Percentiles rank a stretch among this genome's conserved stretches.
phyloP scores from a whole-genome alignment of 495 filamentous ascomycete species.

The Opeltia flavorubescens region DNA sequence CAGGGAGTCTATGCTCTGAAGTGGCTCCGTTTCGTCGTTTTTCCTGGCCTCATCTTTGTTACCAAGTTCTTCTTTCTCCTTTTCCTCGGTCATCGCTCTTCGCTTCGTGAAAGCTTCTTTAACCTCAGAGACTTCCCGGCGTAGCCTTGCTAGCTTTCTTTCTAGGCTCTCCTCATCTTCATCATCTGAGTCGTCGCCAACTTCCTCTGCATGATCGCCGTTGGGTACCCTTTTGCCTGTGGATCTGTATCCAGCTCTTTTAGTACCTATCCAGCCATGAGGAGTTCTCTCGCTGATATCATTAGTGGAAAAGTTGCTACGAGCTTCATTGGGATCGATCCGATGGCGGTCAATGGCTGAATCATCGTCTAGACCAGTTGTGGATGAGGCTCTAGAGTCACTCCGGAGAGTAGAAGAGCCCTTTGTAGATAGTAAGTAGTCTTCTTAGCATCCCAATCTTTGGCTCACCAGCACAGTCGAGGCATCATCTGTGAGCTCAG shows the following conservation, averaged over 20 bases:
- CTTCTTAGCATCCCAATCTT: conserved; percentile 7
- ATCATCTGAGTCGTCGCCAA: conserved; percentile 52
- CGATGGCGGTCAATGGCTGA: conserved; percentile 54
- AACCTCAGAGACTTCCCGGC: conserved; percentile 64
- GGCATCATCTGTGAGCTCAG: conserved; percentile 74
- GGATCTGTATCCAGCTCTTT: conserved; percentile 67
- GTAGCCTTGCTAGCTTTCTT: conserved; percentile 61
- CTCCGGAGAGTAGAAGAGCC: conserved; percentile 47
- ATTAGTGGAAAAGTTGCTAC: conserved; percentile 62
- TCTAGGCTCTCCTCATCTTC: conserved; percentile 55
- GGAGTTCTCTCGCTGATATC: conserved; percentile 67
- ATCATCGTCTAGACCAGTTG: conserved; percentile 42
- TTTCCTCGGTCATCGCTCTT: conserved; percentile 11
- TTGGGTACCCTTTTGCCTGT: conserved; percentile 50
- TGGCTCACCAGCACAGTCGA: conserved; percentile 62
- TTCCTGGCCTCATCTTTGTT: conserved; percentile 17
- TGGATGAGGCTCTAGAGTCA: conserved; percentile 34
- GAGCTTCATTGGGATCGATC: conserved; percentile 61
- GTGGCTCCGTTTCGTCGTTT: conserved; percentile 15
- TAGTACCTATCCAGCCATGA: conserved; percentile 64
- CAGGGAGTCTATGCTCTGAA: conserved; percentile 41
- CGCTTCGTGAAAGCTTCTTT: conserved; percentile 49
- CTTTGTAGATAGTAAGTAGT: conserved; percentile 25
- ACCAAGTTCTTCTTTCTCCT: conserved; percentile 15
- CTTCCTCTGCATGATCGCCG: conserved; percentile 34